Conservation (phyloP, 257 asterid species). For the Prunella vulgaris region DNA sequence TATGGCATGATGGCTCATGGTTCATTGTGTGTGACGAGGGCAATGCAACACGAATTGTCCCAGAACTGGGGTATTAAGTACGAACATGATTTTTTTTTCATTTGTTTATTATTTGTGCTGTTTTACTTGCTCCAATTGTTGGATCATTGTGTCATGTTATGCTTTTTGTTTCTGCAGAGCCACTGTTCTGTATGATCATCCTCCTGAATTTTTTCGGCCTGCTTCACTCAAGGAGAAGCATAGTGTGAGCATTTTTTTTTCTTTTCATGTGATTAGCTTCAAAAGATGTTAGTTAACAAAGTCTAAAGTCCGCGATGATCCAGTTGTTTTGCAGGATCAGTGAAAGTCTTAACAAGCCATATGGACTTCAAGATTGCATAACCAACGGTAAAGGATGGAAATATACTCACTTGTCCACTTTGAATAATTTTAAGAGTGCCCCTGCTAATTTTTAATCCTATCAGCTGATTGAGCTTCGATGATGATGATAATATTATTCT, state of each 20-base stretch:
- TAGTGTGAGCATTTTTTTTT: conserved; percentile 38
- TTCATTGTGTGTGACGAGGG: conserved; percentile 90
- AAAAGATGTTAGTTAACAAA: conserved; percentile 20
- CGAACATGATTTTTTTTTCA: conserved; percentile 23
- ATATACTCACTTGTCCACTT: conserved; percentile 9
- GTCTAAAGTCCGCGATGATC: conserved; percentile 31
- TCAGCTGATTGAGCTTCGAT: neutral
- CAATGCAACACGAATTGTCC: conserved; percentile 96
- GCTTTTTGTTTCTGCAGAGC: conserved; percentile 47
- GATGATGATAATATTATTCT: neutral
- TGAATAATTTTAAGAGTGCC: conserved; percentile 12
- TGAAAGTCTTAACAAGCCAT: conserved; percentile 48
- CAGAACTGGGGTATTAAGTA: conserved; percentile 93
- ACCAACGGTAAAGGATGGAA: conserved; percentile 51
- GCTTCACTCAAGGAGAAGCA: conserved; percentile 77
- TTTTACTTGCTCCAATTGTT: conserved; percentile 2
- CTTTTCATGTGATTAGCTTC: conserved; percentile 12
- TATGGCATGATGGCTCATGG: conserved; percentile 89
- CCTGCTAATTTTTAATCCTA: neutral
- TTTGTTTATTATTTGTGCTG: conserved; percentile 6
- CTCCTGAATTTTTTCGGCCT: conserved; percentile 91
- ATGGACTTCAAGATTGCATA: conserved; percentile 68
- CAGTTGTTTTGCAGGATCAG: conserved; percentile 85
- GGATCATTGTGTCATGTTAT: conserved; percentile 4
- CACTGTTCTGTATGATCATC: conserved; percentile 85